phyloP scores from a whole-genome alignment of 1,284 basidiomycete genomes.

The Apiotrichum gracile region DNA sequence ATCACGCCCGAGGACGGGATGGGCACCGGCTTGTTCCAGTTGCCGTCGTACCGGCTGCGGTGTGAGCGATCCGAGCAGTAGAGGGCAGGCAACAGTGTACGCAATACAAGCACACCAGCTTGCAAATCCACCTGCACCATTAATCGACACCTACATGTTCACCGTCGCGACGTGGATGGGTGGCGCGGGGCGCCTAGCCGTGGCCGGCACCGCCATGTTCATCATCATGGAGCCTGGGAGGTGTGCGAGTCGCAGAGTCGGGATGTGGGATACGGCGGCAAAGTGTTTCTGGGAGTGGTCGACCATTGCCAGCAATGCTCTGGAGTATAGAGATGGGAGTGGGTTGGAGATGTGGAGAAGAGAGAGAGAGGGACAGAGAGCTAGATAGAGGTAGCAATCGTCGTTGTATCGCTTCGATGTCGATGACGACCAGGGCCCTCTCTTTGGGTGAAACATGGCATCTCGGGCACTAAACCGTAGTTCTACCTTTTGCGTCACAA shows the following conservation, averaged over 20 bases:
- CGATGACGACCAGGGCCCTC: too few relatives aligned
- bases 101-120: too few relatives aligned
- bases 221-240: not conserved
- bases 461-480: too few relatives aligned
- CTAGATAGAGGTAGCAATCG: not conserved
- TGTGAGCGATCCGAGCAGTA: not conserved
- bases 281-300: too few relatives aligned
- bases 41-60: conserved; percentile 35
- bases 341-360: too few relatives aligned
- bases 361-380: not conserved
- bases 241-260: not conserved
- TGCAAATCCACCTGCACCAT: too few relatives aligned
- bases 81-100: too few relatives aligned
- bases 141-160: conserved; percentile 28
- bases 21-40: conserved; percentile 21
- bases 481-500: too few relatives aligned
- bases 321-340: too few relatives aligned
- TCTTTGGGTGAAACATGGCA: too few relatives aligned
- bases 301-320: not conserved
- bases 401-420: too few relatives aligned
- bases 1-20: conserved; percentile 28
- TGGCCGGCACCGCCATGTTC: not conserved
- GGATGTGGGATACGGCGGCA: too few relatives aligned
- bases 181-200: not conserved
- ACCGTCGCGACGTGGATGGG: conserved; percentile 33